phyloP scores from a whole-genome alignment of 2,329 filamentous ascomycete genomes.

The Colletotrichum sp. region DNA sequence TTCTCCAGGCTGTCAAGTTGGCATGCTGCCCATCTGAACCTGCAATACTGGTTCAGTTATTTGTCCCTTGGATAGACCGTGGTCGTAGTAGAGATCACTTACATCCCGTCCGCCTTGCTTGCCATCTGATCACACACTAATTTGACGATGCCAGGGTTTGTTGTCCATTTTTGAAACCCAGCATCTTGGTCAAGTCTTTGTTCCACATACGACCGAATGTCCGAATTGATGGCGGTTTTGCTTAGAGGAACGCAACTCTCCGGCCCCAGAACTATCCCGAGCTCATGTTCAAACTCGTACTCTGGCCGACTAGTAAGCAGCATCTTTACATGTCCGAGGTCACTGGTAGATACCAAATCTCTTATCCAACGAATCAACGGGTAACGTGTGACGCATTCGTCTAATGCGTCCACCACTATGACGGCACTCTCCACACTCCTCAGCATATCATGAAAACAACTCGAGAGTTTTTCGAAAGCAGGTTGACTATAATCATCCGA shows the following conservation, averaged over 20 bases:
- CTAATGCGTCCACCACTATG: background rate
- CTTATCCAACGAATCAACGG: background rate
- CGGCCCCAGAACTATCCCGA: background rate
- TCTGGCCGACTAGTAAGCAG: background rate
- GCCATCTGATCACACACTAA: background rate
- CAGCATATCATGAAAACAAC: background rate
- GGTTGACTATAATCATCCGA: background rate
- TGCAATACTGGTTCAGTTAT: background rate
- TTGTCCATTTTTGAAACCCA: background rate
- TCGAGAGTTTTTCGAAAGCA: background rate
- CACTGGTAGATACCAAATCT: background rate
- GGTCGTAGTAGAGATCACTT: background rate
- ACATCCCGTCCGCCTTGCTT: background rate
- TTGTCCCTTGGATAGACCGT: no score
- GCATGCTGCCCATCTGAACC: background rate
- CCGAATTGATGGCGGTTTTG: background rate
- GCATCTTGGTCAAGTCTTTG: background rate
- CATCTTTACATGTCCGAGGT: background rate
- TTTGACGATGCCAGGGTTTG: background rate
- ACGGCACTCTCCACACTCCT: no score
- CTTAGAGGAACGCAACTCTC: background rate
- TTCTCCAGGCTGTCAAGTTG: background rate
- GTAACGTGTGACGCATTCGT: background rate
- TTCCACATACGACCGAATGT: background rate
- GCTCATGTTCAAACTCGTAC: background rate